phyloP scores from a whole-genome alignment of 1,139 yeast genomes.

The Hyphopichia wangnamkhiaoensis region DNA sequence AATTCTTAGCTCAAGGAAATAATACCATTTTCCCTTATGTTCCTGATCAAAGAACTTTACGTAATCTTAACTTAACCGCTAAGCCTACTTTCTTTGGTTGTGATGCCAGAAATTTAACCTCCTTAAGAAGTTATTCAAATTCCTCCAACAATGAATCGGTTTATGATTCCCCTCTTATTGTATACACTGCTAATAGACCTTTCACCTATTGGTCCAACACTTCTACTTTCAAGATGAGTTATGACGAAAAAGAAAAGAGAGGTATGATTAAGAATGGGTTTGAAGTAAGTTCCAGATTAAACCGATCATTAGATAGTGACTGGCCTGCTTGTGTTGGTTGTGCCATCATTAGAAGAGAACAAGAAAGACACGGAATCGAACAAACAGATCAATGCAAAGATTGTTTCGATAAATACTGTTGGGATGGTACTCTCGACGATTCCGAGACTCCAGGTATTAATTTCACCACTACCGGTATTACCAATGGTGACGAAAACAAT shows the following conservation, averaged over 20 bases:
- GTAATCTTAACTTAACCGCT: constrained; percentile 58
- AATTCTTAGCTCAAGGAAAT: constrained; percentile 61
- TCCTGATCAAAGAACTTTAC: constrained; percentile 71
- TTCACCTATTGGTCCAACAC: constrained; percentile 68
- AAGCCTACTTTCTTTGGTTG: constrained; percentile 88
- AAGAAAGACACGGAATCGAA: constrained; percentile 65
- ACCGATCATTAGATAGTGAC: constrained; percentile 68
- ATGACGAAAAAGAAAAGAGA: constrained; percentile 56
- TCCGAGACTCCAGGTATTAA: constrained; percentile 29
- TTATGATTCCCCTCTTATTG: constrained; percentile 67
- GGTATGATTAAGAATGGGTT: constrained; percentile 77
- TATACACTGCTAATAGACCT: constrained; percentile 79
- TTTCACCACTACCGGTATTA: constrained; percentile 50
- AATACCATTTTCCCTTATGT: constrained; percentile 79
- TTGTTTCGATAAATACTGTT: constrained; percentile 78
- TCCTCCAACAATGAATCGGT: constrained; percentile 23
- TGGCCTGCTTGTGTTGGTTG: constrained; percentile 86
- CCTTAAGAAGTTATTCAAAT: no score
- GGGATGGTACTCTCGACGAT: constrained; percentile 59
- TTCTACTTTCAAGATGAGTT: constrained; percentile 69
- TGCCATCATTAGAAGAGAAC: constrained; percentile 81
- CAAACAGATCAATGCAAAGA: constrained; percentile 70
- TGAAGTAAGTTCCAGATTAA: constrained; percentile 71
- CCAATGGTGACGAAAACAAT: constrained; percentile 32
- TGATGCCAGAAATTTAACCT: constrained; percentile 64